These are phyloP conservation scores for Theobroma grandiflorum DNA, from an alignment of 441 rosid genomes.

Conservation along the genomic window DNA sequence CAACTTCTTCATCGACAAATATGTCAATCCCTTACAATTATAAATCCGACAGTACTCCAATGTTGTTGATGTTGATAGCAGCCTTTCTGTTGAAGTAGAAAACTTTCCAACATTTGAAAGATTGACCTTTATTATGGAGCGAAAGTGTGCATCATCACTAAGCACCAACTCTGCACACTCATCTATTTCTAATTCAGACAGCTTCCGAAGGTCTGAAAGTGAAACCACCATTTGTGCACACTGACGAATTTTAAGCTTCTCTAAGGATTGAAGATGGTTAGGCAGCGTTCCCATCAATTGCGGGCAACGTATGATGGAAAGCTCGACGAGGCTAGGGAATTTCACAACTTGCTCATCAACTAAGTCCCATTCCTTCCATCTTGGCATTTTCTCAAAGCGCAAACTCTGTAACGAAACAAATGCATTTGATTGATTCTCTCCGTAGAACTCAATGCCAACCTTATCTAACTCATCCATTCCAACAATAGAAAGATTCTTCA, in stretches of 20 bases:
- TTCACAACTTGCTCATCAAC: background rate
- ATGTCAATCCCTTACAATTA: background rate
- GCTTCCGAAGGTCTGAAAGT: background rate
- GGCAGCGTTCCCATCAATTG: slow-evolving; percentile 5
- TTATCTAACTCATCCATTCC: slow-evolving; percentile 25
- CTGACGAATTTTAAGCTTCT: background rate
- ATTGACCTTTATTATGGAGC: background rate
- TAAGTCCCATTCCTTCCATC: slow-evolving; percentile 24
- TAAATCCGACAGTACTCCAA: background rate
- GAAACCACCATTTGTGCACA: slow-evolving; percentile 2
- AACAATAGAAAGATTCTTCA: slow-evolving; percentile 5
- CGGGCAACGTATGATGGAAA: slow-evolving; percentile 18
- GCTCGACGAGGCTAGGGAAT: slow-evolving; percentile 27
- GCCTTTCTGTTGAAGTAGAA: background rate
- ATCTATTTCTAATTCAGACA: background rate
- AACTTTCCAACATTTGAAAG: background rate
- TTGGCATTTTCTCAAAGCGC: slow-evolving; percentile 22
- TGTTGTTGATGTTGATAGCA: background rate
- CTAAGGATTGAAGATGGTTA: background rate
- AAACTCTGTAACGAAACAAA: slow-evolving; percentile 28
- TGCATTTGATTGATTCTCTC: background rate
- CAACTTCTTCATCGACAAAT: background rate
- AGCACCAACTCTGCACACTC: background rate
- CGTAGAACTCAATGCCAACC: slow-evolving; percentile 27
- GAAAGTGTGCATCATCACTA: background rate